Evolutionary conservation across 2,329 filamentous ascomycete genomes (phyloP).

Genomic region (Pestalotiopsis sp.): DNA sequence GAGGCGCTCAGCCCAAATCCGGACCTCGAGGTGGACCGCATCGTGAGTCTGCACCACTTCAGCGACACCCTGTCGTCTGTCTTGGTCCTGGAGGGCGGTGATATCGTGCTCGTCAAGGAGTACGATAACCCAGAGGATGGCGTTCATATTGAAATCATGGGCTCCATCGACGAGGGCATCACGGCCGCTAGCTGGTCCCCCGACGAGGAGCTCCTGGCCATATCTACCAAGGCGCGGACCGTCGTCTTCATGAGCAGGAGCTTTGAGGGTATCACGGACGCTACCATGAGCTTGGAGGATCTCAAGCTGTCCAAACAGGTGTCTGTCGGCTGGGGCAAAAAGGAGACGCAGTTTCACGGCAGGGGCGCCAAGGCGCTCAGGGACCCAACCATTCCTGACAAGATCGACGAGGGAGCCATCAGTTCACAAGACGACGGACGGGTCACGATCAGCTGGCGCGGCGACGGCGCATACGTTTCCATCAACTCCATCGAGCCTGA

Average conservation of each 20-base stretch:
- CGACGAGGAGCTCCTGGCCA: constrained; percentile 86
- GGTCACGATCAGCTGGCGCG: constrained; percentile 85
- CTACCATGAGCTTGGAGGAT: constrained; percentile 73
- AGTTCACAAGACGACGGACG: constrained; percentile 74
- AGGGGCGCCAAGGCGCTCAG: constrained; percentile 82
- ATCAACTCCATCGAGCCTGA: constrained; percentile 76
- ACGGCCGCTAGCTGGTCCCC: constrained; percentile 90
- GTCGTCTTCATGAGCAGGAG: constrained; percentile 90
- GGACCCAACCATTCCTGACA: constrained; percentile 94
- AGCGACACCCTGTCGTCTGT: constrained; percentile 77
- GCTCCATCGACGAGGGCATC: constrained; percentile 91
- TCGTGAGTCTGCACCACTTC: constrained; percentile 84
- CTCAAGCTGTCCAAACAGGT: constrained; percentile 90
- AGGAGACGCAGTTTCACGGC: constrained; percentile 96
- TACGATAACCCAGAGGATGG: constrained; percentile 57
- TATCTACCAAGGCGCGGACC: constrained; percentile 79
- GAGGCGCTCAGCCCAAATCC: constrained; percentile 82
- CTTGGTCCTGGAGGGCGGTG: constrained; percentile 84
- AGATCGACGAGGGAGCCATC: constrained; percentile 79
- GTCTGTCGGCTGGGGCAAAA: constrained; percentile 97
- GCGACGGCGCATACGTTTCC: constrained; percentile 89
- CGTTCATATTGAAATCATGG: constrained; percentile 91
- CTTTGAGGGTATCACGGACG: constrained; percentile 82
- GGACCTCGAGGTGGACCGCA: constrained; percentile 72
- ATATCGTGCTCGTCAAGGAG: constrained; percentile 85